These are phyloP conservation scores for Akanthomyces muscarius DNA, from an alignment of 2,329 filamentous ascomycete species.

Conservation along the genomic window DNA sequence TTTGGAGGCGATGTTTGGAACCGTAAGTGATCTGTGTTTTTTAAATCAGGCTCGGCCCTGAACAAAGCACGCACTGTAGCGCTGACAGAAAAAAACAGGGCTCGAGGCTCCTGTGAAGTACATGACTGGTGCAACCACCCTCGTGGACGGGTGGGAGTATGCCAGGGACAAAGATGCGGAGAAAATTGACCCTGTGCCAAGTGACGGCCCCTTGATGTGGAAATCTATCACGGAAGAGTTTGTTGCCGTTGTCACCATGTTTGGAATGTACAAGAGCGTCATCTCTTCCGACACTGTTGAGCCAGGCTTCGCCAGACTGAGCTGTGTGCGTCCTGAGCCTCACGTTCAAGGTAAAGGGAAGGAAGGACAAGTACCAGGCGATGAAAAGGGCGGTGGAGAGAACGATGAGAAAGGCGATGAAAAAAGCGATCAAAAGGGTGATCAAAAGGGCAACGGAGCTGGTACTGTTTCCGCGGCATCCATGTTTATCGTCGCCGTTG, in stretches of 20 bases:
- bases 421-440: constrained; percentile 9
- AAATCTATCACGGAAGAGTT: not conserved
- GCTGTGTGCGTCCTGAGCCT: constrained; percentile 10
- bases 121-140: not conserved
- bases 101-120: not conserved
- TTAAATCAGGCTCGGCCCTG: not conserved
- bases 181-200: not conserved
- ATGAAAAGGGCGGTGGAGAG: constrained; percentile 18
- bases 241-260: constrained; percentile 16
- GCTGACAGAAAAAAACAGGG: not conserved
- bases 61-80: too few species aligned
- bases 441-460: not conserved
- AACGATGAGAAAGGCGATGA: constrained; percentile 14
- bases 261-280: constrained; percentile 18
- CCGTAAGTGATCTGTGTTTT: not conserved
- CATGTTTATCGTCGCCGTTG: not conserved
- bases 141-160: not conserved
- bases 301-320: constrained; percentile 1
- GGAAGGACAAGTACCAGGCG: not conserved
- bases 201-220: not conserved
- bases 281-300: not conserved
- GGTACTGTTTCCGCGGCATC: not conserved
- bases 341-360: constrained; percentile 14
- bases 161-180: not conserved
- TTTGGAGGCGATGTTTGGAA: not conserved